These are phyloP conservation scores for Ogataea ganodermae DNA, from an alignment of 805 yeast species.

Conservation along the genomic window DNA sequence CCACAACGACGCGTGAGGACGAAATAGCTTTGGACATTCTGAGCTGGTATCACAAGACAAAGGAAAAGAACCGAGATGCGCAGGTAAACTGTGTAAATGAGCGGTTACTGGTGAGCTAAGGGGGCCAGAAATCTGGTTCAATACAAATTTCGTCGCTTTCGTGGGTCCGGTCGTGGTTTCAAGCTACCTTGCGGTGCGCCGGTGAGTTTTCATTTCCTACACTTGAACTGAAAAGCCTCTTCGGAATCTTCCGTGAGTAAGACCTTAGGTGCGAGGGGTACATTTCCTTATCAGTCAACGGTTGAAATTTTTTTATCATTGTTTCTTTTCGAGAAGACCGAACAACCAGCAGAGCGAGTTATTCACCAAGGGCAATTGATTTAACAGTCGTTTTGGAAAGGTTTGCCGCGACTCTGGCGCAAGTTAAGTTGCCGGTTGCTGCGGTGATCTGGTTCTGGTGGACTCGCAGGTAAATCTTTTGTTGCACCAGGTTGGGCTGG, in stretches of 20 bases:
- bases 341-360: background rate
- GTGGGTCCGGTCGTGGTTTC: no score
- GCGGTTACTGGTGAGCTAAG: no score
- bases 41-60: background rate
- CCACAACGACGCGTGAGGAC: conserved; percentile 58
- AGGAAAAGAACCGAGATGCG: background rate
- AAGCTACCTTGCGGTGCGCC: no score
- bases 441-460: no score
- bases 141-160: no score
- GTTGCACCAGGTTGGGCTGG: no score
- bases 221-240: background rate
- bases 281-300: conserved; percentile 10
- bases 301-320: conserved; percentile 4
- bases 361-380: no score
- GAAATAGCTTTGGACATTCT: conserved; percentile 63
- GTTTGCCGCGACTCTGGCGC: no score
- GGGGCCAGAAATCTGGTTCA: no score
- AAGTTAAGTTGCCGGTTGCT: no score
- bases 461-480: no score
- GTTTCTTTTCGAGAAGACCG: conserved; percentile 6
- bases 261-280: conserved; percentile 9
- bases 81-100: background rate
- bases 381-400: no score
- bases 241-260: conserved; percentile 9
- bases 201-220: background rate